Percentiles rank a stretch among this genome's conserved stretches.
Evolutionary conservation across 208 protist species (phyloP).

Genomic region (Crithidia expoeki): DNA sequence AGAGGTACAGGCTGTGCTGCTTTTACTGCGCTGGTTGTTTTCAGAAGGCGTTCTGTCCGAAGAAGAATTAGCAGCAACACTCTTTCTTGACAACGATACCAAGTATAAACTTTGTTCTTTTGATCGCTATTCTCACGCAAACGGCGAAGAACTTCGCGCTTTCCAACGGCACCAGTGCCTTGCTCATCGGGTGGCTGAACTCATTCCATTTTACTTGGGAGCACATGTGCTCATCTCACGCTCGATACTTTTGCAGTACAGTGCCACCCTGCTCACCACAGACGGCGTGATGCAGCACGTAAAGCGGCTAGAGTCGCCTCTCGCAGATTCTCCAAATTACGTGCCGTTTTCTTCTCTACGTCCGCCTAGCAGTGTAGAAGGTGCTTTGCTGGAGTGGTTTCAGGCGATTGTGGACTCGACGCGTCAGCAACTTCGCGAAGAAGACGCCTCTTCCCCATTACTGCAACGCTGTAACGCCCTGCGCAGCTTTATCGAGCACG

Average conservation of each 20-base stretch:
- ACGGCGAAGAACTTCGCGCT: not conserved
- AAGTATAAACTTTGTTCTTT: not conserved
- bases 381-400: slow-evolving; percentile 34
- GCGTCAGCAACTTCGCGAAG: not conserved
- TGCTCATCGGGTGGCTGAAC: slow-evolving; percentile 43
- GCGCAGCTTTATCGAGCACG: slow-evolving; percentile 13
- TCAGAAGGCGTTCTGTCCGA: slow-evolving; percentile 29
- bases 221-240: slow-evolving; percentile 67
- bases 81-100: slow-evolving; percentile 16
- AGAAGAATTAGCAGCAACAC: slow-evolving; percentile 36
- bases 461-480: slow-evolving; percentile 10
- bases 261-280: slow-evolving; percentile 37
- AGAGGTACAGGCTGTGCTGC: slow-evolving; percentile 38
- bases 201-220: slow-evolving; percentile 59
- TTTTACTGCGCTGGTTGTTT: slow-evolving; percentile 58
- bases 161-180: slow-evolving; percentile 24
- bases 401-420: slow-evolving; percentile 25
- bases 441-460: not conserved
- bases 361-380: slow-evolving; percentile 30
- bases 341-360: not conserved
- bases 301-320: slow-evolving; percentile 6
- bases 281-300: slow-evolving; percentile 56
- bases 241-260: slow-evolving; percentile 60
- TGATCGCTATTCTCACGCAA: not conserved
- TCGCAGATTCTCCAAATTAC: not conserved